phyloP scores from a whole-genome alignment of 768 basidiomycete species.

The Candolleomyces aberdarensis region DNA sequence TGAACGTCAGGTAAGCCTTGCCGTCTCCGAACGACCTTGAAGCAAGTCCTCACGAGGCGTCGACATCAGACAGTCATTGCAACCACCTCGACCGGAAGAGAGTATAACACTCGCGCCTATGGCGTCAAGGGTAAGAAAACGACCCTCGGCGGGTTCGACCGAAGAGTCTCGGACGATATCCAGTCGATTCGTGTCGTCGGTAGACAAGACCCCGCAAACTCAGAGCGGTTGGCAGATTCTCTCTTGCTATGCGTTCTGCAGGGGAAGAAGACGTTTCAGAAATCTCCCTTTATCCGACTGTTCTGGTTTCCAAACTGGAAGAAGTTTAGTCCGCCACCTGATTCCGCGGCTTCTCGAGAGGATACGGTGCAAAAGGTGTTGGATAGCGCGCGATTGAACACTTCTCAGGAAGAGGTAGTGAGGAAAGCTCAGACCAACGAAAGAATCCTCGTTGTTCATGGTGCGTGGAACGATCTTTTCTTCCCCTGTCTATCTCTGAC shows the following conservation, averaged over 20 bases:
- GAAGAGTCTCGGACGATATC: slow-evolving; percentile 18
- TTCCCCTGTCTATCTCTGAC: neutral
- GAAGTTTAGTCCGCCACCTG: slow-evolving; percentile 1
- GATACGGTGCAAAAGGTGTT: neutral
- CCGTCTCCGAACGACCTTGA: neutral
- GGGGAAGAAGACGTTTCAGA: slow-evolving; percentile 24
- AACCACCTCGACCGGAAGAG: slow-evolving; percentile 26
- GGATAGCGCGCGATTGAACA: slow-evolving; percentile 26
- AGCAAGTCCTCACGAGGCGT: neutral
- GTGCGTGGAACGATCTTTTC: slow-evolving; percentile 16
- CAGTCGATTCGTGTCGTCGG: slow-evolving; percentile 38
- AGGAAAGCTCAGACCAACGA: slow-evolving; percentile 29
- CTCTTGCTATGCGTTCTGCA: slow-evolving; percentile 35
- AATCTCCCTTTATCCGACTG: slow-evolving; percentile 30
- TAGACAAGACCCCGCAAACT: slow-evolving; percentile 33
- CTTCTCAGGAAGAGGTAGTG: slow-evolving; percentile 35
- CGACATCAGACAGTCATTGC: slow-evolving; percentile 24
- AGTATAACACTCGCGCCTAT: slow-evolving; percentile 29
- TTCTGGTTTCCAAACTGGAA: slow-evolving; percentile 38
- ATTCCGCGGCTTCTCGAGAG: neutral
- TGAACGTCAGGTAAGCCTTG: slow-evolving; percentile 27
- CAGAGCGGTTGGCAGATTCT: slow-evolving; percentile 37
- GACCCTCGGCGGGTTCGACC: slow-evolving; percentile 19
- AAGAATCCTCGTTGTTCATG: slow-evolving; percentile 37
- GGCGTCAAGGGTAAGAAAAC: slow-evolving; percentile 33